Percentiles rank a stretch among this genome's conserved stretches.
phyloP scores from a whole-genome alignment of 2,329 filamentous ascomycete genomes.

The Shiraia bambusicola region DNA sequence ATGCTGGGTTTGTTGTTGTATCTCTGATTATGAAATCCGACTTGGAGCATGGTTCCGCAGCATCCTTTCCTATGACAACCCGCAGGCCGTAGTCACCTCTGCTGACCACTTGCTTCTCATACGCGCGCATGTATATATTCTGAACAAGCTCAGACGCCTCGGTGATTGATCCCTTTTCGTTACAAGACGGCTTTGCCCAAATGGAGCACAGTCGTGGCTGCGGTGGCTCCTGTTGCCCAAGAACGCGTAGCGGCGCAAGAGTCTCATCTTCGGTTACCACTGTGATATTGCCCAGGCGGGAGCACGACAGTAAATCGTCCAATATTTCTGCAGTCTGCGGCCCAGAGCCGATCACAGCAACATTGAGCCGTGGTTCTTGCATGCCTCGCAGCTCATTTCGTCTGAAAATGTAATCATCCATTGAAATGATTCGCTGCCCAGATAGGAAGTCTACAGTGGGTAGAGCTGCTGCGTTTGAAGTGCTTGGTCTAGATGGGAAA shows the following conservation, averaged over 20 bases:
- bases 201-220: constrained; percentile 39
- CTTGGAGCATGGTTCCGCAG: constrained; percentile 24
- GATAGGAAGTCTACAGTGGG: constrained; percentile 31
- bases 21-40: constrained; percentile 38
- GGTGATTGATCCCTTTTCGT: constrained; percentile 18
- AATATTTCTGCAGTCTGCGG: constrained; percentile 33
- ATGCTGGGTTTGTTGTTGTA: constrained; percentile 14
- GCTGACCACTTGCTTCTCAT: constrained; percentile 40
- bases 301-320: constrained; percentile 37
- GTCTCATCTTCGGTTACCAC: constrained; percentile 37
- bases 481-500: constrained; percentile 19
- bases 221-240: constrained; percentile 28
- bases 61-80: constrained; percentile 29
- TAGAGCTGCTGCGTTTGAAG: constrained; percentile 18
- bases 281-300: constrained; percentile 39
- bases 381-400: constrained; percentile 32
- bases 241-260: constrained; percentile 30
- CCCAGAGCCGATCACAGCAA: constrained; percentile 36
- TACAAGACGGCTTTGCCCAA: constrained; percentile 34
- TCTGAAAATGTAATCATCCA: constrained; percentile 33
- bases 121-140: constrained; percentile 37
- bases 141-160: constrained; percentile 35
- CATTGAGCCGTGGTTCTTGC: constrained; percentile 32
- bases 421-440: constrained; percentile 38
- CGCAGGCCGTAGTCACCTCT: constrained; percentile 34